Base-by-base conservation (phyloP, 2,329 filamentous ascomycete genomes). In the Penicillium olsonii region DNA sequence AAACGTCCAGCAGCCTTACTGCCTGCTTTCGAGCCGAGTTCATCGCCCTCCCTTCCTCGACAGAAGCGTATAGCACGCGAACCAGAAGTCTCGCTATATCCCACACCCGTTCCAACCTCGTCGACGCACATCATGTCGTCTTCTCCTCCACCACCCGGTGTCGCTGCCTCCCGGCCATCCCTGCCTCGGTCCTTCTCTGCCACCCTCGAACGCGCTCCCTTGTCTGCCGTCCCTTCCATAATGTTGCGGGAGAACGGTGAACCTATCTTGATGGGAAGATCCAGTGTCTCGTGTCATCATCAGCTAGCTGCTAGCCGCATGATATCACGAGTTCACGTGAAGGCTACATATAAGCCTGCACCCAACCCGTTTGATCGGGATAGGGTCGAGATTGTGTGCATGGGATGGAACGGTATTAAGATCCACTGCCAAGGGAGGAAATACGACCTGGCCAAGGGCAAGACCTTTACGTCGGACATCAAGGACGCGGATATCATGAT, bases 331-430 rank as follows among this genome's bases (percentile, higher is more conserved):
- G 84, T 97, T 19, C 94, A 99, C 68, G 88, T 96, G 71, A 87
- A 90, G 73, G 92, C 91, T 55, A 83, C 85, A 45, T 99, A 92
- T 70, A 83, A 92, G 55, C 80, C 87, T 18, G 84, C 89, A 11
- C 75, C 80, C 17, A 79, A 82, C 47, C 81, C 82, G 5, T 80
- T 89, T 62, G 84, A 89, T 60, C 80, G 84, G 54, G 89, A 88
- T 68, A 87, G 84, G 70, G 83, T 99, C 39, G 89, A 96, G 71
- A 87, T 99, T 62, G 81, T 90, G 64, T 99, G 94, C 77, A 83
- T 88, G 64, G 94, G 94, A 18, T 97, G 92, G 92, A 99, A 99
- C 70, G 94, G 94, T 14, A 79, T 94, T 58, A 95, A 90, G 75
- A 75, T 99, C 60, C 91, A 96, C 74, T 96, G 90, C 76, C 87